Base-by-base conservation (phyloP, 2,329 filamentous ascomycete genomes). In the Plenodomus biglobosus region DNA sequence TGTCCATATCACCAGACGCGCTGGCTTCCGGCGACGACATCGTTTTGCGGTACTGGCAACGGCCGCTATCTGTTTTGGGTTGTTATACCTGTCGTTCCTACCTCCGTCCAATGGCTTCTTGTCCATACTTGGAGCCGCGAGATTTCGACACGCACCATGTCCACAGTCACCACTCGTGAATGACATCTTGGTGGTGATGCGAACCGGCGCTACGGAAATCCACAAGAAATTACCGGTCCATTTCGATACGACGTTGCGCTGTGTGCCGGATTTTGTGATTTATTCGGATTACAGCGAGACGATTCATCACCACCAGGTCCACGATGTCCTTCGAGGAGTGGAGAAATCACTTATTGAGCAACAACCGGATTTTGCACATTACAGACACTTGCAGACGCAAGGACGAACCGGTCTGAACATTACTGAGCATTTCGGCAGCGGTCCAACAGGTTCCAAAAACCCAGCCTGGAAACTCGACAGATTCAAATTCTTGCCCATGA, bases 131-230 rank as follows among this genome's bases (percentile, higher is more conserved):
- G n/a, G n/a, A n/a, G n/a, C n/a, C n/a, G n/a, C n/a, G n/a, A n/a
- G n/a, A n/a, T n/a, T n/a, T n/a, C n/a, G n/a, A n/a, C 27, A 32
- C 8, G 27, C 13, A 32, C 27, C 27, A 27, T 53, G 47, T 24
- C 47, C 44, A 15, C 20, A 40, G 11, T 37, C 17, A 8, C 8
- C 30, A 16, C 36, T 51, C 8, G 32, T 42, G 10, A 20, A 45
- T 4, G 77, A 82, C 59, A 60, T 81, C n/a, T 73, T 81, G 16
- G 74, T 83, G 6, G 71, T 81, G 18, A 71, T 83, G 53, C 77
- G 79, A 48, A 83, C 80, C 2, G 80, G 80, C 32, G 78, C 80
- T 5, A 81, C 79, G 3, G 80, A 83, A 60, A 73, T 78, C 13
- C 70, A 73, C 41, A 74, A 78, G 24, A 81, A 82, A 58, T 70